Conservation (phyloP, 768 basidiomycete species). For the Amanita brunnescens region DNA sequence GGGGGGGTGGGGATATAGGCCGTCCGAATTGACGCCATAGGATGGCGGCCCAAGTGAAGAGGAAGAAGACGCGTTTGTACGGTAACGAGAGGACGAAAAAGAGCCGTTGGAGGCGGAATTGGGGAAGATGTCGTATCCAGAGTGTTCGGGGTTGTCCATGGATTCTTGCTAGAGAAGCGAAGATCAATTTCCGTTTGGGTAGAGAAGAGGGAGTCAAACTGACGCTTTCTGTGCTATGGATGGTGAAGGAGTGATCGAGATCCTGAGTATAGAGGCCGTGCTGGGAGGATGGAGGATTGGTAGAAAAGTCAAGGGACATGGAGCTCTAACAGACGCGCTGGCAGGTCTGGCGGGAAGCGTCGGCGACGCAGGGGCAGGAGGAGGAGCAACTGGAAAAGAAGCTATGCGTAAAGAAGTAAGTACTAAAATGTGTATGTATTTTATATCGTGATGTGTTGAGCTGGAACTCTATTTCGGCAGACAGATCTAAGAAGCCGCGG, state of each 20-base stretch:
- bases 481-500: constrained; percentile 17
- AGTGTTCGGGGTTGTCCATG: constrained; percentile 46
- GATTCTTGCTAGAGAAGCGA: constrained; percentile 42
- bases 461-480: constrained; percentile 21
- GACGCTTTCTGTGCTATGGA: constrained; percentile 33
- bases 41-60: constrained; percentile 55
- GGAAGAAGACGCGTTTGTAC: constrained; percentile 63
- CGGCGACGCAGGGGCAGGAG: background rate
- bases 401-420: too few relatives aligned
- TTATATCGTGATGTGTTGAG: constrained; percentile 6
- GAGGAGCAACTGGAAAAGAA: too few relatives aligned
- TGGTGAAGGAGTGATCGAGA: constrained; percentile 45
- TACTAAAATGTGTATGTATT: background rate
- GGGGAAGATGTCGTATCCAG: constrained; percentile 58
- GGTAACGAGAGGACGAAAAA: constrained; percentile 54
- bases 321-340: background rate
- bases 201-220: constrained; percentile 28
- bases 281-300: constrained; percentile 31
- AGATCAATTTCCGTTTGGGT: constrained; percentile 18
- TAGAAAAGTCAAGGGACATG: constrained; percentile 48
- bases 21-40: constrained; percentile 46
- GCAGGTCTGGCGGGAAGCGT: background rate
- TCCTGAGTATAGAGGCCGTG: constrained; percentile 46
- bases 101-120: constrained; percentile 30
- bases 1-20: constrained; percentile 48